Evolutionary conservation across 2,329 filamentous ascomycete species (phyloP), one percentile per base, ranked within the genome.

Genomic region (Aspergillaceae sp.): DNA sequence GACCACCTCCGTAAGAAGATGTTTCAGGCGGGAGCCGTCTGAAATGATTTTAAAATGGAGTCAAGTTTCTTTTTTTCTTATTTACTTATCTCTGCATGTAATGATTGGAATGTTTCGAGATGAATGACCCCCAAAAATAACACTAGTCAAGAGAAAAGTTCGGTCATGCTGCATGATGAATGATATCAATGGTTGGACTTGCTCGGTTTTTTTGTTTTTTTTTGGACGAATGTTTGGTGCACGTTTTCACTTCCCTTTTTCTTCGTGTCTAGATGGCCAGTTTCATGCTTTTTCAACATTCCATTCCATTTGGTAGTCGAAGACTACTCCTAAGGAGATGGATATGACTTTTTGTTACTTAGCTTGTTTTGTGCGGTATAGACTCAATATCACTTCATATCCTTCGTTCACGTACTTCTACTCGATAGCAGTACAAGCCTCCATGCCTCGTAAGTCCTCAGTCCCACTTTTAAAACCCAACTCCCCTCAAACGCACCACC

Each of bases 1-100:
- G 87, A 94, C 75, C 82, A 96, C 74, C 80, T 98, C 63, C 84
- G 91, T 68, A 97, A 97, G 84, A 97, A 97, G 87, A 98, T 98
- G 92, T 74, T 95, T 64, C 80, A 80, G 40, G 74, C 81, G 47
- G 91, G 91, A 68, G 87, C 87, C 56, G 89, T 97, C 66, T 94
- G 63, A 56, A 37, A 26, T 27, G n/a, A 34, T 36, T 41, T 29
- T 1, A 19, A 19, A 19, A 19, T 19, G 19, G 19, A 19, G 19
- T 19, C 19, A 19, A 19, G 19, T 19, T 46, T 40, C 43, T 48
- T 50, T 32, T 48, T 51, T 48, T 48, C 43, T 43, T 35, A 32
- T 32, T 5, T 9, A 32, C 30, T 6, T 32, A 32, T 32, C 8
- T 32, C 30, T 35, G 28, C 40, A 41, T 41, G 28, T 51, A 53